Evolutionary conservation across 805 yeast species (phyloP), one percentile per base, ranked within the genome.

Genomic region (Dipodascus albidus): DNA sequence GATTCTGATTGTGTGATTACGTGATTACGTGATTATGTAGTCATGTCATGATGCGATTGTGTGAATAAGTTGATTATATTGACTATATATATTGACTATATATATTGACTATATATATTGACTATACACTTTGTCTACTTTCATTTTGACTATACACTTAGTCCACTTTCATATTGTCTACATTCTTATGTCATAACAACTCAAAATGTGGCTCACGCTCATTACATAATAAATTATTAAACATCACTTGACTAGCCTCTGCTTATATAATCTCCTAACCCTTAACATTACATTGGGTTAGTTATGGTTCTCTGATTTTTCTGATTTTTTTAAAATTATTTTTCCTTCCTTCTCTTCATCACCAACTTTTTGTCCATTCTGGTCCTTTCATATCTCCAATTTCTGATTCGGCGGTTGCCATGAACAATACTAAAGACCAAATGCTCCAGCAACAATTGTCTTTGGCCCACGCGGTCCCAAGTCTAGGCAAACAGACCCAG

Each of bases 321-420:
- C 33, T 27, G 9, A 6, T 41, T 41, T 41, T 41, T 41, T 41
- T 21, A 6, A 20, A 47, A 14, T 27, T 27, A 27, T 27, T 27
- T 27, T 27, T 27, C 33, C 33, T 27, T 27, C 33, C 33, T 41
- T 20, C n/a, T 9, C 47, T 20, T 14, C 47, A 41, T 27, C 33
- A 41, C 47, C 47, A 41, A 20, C 47, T 41, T 14, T 14, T 6
- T 20, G 19, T 17, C 22, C 47, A 41, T 41, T 20, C 4, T 47
- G 15, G 22, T 42, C 38, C 33, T 20, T 50, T 33, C 49, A 47
- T 33, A 47, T 41, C 24, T 51, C 11, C 33, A 20, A 15, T 27
- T 11, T 27, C 47, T 50, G 17, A 42, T 33, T 41, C 50, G 44
- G 23, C 23, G 47, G n/a, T n/a, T 44, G 53, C 33, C 52, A 52